Evolutionary conservation across 208 protist genomes (phyloP).

Genomic region (Leishmania turanica): DNA sequence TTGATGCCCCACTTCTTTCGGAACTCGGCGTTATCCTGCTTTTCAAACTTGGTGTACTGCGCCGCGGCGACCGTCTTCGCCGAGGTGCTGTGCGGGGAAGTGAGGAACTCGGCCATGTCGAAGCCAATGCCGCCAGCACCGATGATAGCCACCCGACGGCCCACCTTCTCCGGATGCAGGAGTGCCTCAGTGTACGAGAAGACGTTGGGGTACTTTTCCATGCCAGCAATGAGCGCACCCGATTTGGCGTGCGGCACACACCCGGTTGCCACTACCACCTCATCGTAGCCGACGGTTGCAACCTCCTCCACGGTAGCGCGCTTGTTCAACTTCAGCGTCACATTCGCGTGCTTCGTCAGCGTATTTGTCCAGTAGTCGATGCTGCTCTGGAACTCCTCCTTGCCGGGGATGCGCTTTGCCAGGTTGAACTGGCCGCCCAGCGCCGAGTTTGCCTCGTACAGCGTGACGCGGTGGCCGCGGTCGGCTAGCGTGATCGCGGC

Average conservation of each 20-base stretch:
- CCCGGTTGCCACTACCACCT: constrained; percentile 90
- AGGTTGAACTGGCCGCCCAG: constrained; percentile 95
- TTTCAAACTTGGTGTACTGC: constrained; percentile 32
- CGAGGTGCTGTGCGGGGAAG: constrained; percentile 23
- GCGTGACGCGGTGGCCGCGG: constrained; percentile 89
- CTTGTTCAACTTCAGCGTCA: constrained; percentile 81
- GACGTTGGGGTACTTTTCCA: constrained; percentile 69
- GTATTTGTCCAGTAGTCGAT: constrained; percentile 90
- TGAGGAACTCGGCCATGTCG: constrained; percentile 90
- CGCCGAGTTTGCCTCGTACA: constrained; percentile 72
- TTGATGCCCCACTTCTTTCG: constrained; percentile 75
- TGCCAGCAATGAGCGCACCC: constrained; percentile 45
- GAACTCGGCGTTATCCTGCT: constrained; percentile 44
- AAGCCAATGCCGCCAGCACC: constrained; percentile 94
- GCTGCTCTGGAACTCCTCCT: constrained; percentile 92
- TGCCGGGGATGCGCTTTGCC: constrained; percentile 92
- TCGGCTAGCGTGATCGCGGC: constrained; percentile 84
- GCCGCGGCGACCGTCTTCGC: constrained; percentile 28
- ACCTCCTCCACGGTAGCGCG: constrained; percentile 65
- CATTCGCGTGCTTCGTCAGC: constrained; percentile 55
- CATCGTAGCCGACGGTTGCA: constrained; percentile 71
- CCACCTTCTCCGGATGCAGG: constrained; percentile 52
- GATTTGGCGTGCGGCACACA: constrained; percentile 66
- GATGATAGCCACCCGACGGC: constrained; percentile 84
- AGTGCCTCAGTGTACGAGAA: constrained; percentile 89